A percentile compares a stretch with the other conserved stretches of the same genome.
Evolutionary conservation across 2,329 filamentous ascomycete species (phyloP).

Genomic region (Trichoderma afroharzianum): DNA sequence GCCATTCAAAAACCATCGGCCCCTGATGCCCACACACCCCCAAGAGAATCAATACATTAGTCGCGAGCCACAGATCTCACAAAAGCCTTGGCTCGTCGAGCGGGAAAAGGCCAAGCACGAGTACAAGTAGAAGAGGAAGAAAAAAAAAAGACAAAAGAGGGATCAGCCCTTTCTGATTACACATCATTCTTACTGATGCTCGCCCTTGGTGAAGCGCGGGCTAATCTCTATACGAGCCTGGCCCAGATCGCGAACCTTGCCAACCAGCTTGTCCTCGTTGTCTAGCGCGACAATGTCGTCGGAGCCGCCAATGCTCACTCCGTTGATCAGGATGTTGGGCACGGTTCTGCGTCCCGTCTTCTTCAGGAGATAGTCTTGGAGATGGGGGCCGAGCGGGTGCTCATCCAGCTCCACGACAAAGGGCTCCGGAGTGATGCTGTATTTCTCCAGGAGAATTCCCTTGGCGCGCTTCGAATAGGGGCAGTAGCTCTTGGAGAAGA

Average conservation of each 20-base stretch:
- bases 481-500: constrained; percentile 95
- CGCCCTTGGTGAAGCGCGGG: constrained; percentile 41
- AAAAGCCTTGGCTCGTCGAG: neutral
- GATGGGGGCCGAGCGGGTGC: constrained; percentile 66
- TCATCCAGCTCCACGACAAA: constrained; percentile 87
- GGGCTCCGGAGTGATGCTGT: constrained; percentile 76
- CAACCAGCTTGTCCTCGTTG: constrained; percentile 60
- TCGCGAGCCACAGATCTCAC: neutral
- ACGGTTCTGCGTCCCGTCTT: constrained; percentile 82
- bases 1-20: neutral
- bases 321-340: constrained; percentile 86
- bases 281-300: constrained; percentile 79
- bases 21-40: neutral
- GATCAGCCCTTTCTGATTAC: neutral
- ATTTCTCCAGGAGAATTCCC: constrained; percentile 75
- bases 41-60: neutral
- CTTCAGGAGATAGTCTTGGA: constrained; percentile 69
- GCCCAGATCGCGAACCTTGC: constrained; percentile 69
- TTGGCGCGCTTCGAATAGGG: constrained; percentile 84
- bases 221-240: constrained; percentile 58
- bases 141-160: neutral
- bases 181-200: neutral
- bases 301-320: constrained; percentile 82
- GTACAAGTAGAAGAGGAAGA: neutral
- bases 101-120: neutral